Evolutionary conservation across 768 basidiomycete species (phyloP).

Genomic region (Kwoniella mangroviensis): DNA sequence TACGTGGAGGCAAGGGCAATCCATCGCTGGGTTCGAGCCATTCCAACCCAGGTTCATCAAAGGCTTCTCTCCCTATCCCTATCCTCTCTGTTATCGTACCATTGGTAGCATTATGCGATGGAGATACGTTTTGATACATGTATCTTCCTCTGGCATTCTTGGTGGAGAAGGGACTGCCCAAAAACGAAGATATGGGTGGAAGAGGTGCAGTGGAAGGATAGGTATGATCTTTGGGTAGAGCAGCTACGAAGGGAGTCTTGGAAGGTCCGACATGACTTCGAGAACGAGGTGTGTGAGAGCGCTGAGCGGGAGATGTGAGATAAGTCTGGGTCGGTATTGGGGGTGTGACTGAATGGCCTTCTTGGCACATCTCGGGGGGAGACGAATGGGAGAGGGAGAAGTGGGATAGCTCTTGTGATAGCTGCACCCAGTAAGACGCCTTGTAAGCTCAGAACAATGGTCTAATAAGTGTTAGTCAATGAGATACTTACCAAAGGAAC

Average conservation of each 20-base stretch:
- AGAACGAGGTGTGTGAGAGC: slow-evolving; percentile 19
- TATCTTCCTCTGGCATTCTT: slow-evolving; percentile 34
- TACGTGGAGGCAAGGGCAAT: background rate
- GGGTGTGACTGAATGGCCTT: background rate
- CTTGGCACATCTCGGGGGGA: slow-evolving; percentile 7
- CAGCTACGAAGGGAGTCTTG: slow-evolving; percentile 9
- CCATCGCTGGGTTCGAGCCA: slow-evolving; percentile 43
- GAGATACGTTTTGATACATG: slow-evolving; percentile 21
- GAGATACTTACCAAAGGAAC: slow-evolving; percentile 46
- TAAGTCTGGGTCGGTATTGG: background rate
- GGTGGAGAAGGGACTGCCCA: slow-evolving; percentile 48
- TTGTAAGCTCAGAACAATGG: background rate
- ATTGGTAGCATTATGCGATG: slow-evolving; percentile 17
- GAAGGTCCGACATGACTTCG: slow-evolving; percentile 6
- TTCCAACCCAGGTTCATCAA: slow-evolving; percentile 22
- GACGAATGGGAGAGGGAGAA: slow-evolving; percentile 44
- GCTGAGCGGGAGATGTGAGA: slow-evolving; percentile 9
- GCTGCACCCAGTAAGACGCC: slow-evolving; percentile 14
- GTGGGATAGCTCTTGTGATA: slow-evolving; percentile 44
- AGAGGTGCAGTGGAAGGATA: slow-evolving; percentile 48
- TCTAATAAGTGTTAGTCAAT: background rate
- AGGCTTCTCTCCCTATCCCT: slow-evolving; percentile 9
- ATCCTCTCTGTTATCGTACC: slow-evolving; percentile 17
- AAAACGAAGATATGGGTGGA: slow-evolving; percentile 42
- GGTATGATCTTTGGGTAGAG: slow-evolving; percentile 20